Conservation (phyloP, 345 rosid species). For the Dimocarpus longan region DNA sequence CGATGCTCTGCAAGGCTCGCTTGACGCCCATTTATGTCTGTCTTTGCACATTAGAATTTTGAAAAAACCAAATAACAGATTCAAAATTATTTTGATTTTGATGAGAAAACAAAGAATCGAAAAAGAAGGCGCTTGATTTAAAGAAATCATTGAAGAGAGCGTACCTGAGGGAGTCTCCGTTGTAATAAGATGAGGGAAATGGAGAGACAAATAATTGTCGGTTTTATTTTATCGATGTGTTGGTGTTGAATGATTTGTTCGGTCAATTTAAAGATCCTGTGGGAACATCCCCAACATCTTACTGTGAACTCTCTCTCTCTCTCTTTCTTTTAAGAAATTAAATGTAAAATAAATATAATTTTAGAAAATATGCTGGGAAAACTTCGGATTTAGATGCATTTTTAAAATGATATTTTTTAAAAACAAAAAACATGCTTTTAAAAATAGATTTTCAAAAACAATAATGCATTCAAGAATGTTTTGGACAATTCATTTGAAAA, state of each 20-base stretch:
- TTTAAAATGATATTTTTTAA: too few species aligned
- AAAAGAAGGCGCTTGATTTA: not conserved
- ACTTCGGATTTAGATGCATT: too few species aligned
- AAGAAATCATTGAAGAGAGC: not conserved
- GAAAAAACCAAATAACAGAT: not conserved
- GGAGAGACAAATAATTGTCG: not conserved
- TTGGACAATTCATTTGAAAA: too few species aligned
- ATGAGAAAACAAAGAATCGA: not conserved
- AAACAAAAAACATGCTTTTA: too few species aligned
- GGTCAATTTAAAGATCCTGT: not conserved
- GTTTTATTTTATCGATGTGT: too few species aligned
- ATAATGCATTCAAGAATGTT: too few species aligned
- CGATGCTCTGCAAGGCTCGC: slow-evolving; percentile 81
- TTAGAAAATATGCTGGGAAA: too few species aligned
- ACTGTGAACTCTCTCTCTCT: not conserved
- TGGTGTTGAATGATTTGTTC: not conserved
- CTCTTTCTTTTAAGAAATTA: too few species aligned
- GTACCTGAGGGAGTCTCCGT: not conserved
- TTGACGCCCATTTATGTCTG: slow-evolving; percentile 64
- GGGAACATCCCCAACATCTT: not conserved
- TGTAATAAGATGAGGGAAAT: not conserved
- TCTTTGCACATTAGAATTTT: not conserved
- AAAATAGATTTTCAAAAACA: too few species aligned
- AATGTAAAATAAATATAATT: too few species aligned
- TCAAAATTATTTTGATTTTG: not conserved